These are phyloP conservation scores for Bathelium albidoporum DNA, from an alignment of 495 filamentous ascomycete genomes.

Conservation along the genomic window DNA sequence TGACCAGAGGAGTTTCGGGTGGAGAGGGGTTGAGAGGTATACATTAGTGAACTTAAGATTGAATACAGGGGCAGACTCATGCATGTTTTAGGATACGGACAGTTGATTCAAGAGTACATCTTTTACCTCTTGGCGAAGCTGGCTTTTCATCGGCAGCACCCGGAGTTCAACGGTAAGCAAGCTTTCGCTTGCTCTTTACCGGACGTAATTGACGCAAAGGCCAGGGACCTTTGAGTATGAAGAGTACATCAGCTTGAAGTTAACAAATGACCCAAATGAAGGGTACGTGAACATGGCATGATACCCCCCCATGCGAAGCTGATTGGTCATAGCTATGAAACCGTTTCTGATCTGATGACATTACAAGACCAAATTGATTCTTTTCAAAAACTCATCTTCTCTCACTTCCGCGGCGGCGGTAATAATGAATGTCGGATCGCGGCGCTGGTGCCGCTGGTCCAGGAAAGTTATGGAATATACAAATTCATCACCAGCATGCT, in stretches of 20 bases:
- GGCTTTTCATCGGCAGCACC: constrained; percentile 87
- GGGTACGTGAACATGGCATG: constrained; percentile 39
- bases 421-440: constrained; percentile 97
- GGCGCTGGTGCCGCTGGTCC: constrained; percentile 81
- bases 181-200: not conserved
- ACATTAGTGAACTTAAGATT: constrained; percentile 2
- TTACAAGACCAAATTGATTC: constrained; percentile 96
- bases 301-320: not conserved
- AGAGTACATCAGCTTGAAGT: constrained; percentile 96
- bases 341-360: constrained; percentile 90
- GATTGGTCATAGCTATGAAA: constrained; percentile 59
- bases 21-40: constrained; percentile 77
- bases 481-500: constrained; percentile 38
- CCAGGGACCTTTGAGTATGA: constrained; percentile 88
- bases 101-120: constrained; percentile 89
- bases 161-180: constrained; percentile 82
- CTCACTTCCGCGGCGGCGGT: constrained; percentile 77
- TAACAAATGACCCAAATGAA: constrained; percentile 97
- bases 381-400: constrained; percentile 96
- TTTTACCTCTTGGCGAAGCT: constrained; percentile 89
- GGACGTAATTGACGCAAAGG: constrained; percentile 2
- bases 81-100: constrained; percentile 60
- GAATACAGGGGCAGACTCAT: not conserved
- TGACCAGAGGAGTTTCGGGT: constrained; percentile 64
- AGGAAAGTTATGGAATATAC: constrained; percentile 91